Base-by-base conservation (phyloP, 352 stramenopile genomes). In the Phytophthora cactorum region DNA sequence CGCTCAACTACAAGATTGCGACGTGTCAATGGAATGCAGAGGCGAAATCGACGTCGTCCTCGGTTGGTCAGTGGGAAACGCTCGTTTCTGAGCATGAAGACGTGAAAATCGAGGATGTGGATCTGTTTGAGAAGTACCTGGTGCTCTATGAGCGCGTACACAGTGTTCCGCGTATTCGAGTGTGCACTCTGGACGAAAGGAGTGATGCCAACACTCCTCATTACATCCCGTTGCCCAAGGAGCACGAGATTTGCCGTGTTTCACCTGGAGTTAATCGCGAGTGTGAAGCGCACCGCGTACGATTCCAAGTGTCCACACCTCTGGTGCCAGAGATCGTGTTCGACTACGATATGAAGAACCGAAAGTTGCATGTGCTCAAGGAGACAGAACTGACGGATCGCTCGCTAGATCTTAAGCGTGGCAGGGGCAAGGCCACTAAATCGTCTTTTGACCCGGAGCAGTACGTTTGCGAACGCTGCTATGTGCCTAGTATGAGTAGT, bases 91-190 rank as follows among this genome's bases (percentile, higher is more conserved):
- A 91, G 31, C 59, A 84, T 0, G 31, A 59, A 31, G 77, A 89
- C 31, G 86, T 93, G 12, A 95, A 97, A 61, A 92, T 97, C 61
- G 90, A 97, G 41, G 90, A 97, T 56, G 77, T 97, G 9, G 90
- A 97, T 63, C 55, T 97, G 22, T 94, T 94, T 49, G 50, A 88
- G n/a, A 63, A 91, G 6, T 89, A 85, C 44, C 55, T 96, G 31
- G 86, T 96, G 39, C 65, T 96, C 2, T 97, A 95, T 29, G 89
- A 96, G 69, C 88, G 89, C 10, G 77, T 85, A 10, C 62, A 78
- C 25, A 92, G 86, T 56, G 68, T 92, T 10, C 86, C 84, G 12
- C 84, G 82, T 17, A 91, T 94, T 57, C 88, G 85, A n/a, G 81
- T 96, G 15, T 84, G 58, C n/a, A 36, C 61, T 10, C 56, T 81